A percentile compares a stretch with the other conserved stretches of the same genome.
phyloP scores from a whole-genome alignment of 1,139 yeast species.

The Pichia sp. region DNA sequence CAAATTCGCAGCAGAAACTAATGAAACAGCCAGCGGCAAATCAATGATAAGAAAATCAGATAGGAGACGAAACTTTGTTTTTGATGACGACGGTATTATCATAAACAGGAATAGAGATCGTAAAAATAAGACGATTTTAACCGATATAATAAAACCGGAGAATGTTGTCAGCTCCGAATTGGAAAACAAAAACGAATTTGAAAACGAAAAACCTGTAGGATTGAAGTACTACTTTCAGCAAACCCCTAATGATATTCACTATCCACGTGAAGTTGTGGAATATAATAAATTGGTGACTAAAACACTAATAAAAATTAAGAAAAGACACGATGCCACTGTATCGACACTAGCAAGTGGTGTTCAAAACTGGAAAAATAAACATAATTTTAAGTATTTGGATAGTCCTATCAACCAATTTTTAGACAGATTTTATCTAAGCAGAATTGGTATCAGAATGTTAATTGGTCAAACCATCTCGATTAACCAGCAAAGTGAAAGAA shows the following conservation, averaged over 20 bases:
- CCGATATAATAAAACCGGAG: no score
- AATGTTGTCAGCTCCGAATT: neutral
- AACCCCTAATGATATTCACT: conserved; percentile 39
- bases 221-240: conserved; percentile 50
- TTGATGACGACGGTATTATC: conserved; percentile 46
- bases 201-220: conserved; percentile 8
- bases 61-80: conserved; percentile 10
- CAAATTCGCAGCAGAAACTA: conserved; percentile 2
- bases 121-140: neutral
- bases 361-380: conserved; percentile 71
- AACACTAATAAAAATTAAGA: conserved; percentile 61
- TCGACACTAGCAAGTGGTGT: conserved; percentile 92
- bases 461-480: conserved; percentile 85
- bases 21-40: neutral
- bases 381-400: conserved; percentile 41
- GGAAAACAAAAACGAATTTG: neutral
- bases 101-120: conserved; percentile 22
- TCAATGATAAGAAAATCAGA: neutral
- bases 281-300: conserved; percentile 64
- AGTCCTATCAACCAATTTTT: conserved; percentile 68
- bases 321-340: conserved; percentile 87
- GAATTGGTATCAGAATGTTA: conserved; percentile 84
- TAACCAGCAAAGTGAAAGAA: conserved; percentile 52
- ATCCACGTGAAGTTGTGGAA: conserved; percentile 63
- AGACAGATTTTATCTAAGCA: conserved; percentile 77